These are phyloP conservation scores for Symmetrospora coprosmae DNA, from an alignment of 768 basidiomycete species.

Conservation along the genomic window DNA sequence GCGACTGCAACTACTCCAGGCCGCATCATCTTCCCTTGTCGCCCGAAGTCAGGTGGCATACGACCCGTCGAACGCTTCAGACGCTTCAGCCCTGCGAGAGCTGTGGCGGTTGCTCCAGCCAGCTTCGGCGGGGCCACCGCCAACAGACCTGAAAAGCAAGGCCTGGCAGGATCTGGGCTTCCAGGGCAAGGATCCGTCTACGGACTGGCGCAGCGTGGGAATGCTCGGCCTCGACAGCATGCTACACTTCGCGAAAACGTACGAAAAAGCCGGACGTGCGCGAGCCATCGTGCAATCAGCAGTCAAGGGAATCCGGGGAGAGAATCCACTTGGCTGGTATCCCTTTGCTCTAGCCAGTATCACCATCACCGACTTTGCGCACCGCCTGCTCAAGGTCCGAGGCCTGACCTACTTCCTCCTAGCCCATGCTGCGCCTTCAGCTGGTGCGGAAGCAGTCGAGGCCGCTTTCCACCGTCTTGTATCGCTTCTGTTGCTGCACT, in stretches of 20 bases:
- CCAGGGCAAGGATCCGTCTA: constrained; percentile 14
- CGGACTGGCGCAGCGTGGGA: constrained; percentile 9
- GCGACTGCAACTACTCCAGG: too few species aligned
- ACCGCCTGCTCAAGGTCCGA: not conserved
- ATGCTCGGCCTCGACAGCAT: not conserved
- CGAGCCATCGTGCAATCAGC: constrained; percentile 6
- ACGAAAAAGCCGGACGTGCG: not conserved
- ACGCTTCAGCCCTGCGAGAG: too few species aligned
- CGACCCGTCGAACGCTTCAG: too few species aligned
- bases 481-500: not conserved
- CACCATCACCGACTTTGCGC: not conserved
- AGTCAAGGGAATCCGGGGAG: not conserved
- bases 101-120: too few species aligned
- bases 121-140: too few species aligned
- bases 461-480: not conserved
- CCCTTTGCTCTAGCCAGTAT: constrained; percentile 11
- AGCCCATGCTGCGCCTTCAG: not conserved
- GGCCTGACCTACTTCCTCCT: constrained; percentile 13
- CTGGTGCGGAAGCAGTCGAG: not conserved
- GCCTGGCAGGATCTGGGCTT: constrained; percentile 17
- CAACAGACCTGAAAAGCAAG: too few species aligned
- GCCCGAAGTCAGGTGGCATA: too few species aligned
- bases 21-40: too few species aligned
- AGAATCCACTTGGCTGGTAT: constrained; percentile 6
- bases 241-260: not conserved